These are phyloP conservation scores for Cyberlindnera amylophila DNA, from an alignment of 805 yeast species.

Conservation along the genomic window DNA sequence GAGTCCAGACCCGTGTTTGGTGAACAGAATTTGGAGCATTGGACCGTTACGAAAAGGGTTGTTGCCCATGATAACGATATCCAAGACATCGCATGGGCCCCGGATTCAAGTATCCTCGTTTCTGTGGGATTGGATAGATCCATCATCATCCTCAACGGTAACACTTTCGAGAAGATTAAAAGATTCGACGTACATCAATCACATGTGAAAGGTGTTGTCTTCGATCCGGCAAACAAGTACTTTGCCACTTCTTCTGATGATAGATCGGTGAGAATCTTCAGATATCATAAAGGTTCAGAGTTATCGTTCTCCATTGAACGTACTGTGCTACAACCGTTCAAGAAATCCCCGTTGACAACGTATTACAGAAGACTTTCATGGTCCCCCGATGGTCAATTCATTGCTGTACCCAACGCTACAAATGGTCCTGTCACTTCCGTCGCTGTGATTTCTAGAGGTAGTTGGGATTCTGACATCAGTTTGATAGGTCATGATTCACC, in stretches of 20 bases:
- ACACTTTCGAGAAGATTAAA: slow-evolving; percentile 84
- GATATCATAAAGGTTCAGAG: slow-evolving; percentile 77
- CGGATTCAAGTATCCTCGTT: slow-evolving; percentile 85
- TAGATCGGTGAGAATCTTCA: slow-evolving; percentile 79
- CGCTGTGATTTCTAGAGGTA: slow-evolving; percentile 70
- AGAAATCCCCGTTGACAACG: slow-evolving; percentile 84
- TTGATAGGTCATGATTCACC: slow-evolving; percentile 84
- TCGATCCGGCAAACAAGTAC: slow-evolving; percentile 97
- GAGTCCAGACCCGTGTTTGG: slow-evolving; percentile 60
- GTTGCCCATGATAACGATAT: slow-evolving; percentile 98
- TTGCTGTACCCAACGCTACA: slow-evolving; percentile 82
- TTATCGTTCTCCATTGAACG: slow-evolving; percentile 84
- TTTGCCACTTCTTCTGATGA: slow-evolving; percentile 98
- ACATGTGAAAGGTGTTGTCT: slow-evolving; percentile 93
- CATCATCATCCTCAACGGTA: slow-evolving; percentile 90
- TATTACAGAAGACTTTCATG: slow-evolving; percentile 84
- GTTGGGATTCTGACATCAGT: slow-evolving; percentile 72
- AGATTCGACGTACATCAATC: slow-evolving; percentile 91
- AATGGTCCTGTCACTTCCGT: slow-evolving; percentile 79
- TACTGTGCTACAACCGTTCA: slow-evolving; percentile 79
- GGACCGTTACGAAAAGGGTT: slow-evolving; percentile 89
- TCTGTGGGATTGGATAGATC: slow-evolving; percentile 94
- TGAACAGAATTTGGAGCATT: slow-evolving; percentile 77
- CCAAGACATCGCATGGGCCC: slow-evolving; percentile 98
- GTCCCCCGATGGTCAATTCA: slow-evolving; percentile 88